Evolutionary conservation across 2,329 filamentous ascomycete genomes (phyloP).

Genomic region (Fusarium albosuccineum): DNA sequence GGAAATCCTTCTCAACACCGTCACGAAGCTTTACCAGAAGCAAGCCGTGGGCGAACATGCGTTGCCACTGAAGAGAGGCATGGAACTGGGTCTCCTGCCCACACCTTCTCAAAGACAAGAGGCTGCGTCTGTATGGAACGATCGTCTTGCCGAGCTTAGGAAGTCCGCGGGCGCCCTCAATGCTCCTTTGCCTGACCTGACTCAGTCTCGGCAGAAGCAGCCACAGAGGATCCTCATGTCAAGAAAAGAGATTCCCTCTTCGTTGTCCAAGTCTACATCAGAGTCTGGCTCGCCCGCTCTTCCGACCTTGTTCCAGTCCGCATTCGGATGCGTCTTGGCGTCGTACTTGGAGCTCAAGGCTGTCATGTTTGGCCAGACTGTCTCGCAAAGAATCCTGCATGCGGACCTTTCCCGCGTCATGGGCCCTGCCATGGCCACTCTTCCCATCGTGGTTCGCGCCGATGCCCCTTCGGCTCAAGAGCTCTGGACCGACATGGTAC

Average conservation of each 20-base stretch:
- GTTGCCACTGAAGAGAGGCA: slow-evolving; percentile 10
- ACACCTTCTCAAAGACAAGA: background rate
- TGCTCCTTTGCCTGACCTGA: slow-evolving; percentile 17
- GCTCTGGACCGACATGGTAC: slow-evolving; percentile 16
- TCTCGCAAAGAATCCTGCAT: slow-evolving; percentile 19
- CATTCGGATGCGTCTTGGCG: slow-evolving; percentile 23
- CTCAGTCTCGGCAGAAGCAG: slow-evolving; percentile 24
- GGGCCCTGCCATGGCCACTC: slow-evolving; percentile 23
- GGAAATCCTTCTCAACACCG: slow-evolving; percentile 2
- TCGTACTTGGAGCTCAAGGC: slow-evolving; percentile 17
- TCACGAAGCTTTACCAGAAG: slow-evolving; percentile 17
- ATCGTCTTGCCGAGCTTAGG: background rate
- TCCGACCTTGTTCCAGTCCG: slow-evolving; percentile 9
- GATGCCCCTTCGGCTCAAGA: background rate
- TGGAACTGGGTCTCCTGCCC: slow-evolving; percentile 8
- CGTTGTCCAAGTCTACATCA: background rate
- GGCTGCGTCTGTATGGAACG: slow-evolving; percentile 1
- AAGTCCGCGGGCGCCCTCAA: slow-evolving; percentile 1
- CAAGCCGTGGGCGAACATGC: background rate
- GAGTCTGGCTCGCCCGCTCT: background rate
- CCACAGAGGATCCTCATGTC: slow-evolving; percentile 9
- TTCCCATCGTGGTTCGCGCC: slow-evolving; percentile 19
- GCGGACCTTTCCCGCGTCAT: slow-evolving; percentile 6
- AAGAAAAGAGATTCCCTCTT: background rate
- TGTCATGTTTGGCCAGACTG: slow-evolving; percentile 14